Conservation (phyloP, 2,329 filamentous ascomycete species). For the Diplodia mutila region DNA sequence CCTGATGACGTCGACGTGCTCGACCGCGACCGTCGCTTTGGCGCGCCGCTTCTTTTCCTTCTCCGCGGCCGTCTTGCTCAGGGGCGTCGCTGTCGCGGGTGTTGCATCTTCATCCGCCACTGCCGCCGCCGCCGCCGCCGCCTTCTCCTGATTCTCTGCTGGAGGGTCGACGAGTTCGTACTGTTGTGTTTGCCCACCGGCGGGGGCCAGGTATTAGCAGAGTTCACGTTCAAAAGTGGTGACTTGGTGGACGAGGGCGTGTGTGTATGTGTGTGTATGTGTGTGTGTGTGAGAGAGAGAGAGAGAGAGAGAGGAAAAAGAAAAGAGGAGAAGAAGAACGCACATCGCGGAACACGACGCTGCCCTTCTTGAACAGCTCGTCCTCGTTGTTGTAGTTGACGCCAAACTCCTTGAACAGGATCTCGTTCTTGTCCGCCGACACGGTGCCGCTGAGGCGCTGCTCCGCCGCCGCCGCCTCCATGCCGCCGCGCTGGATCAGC, state of each 20-base stretch:
- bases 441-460: slow-evolving; percentile 79
- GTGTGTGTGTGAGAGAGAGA: background rate
- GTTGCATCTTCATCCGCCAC: slow-evolving; percentile 31
- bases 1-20: slow-evolving; percentile 92
- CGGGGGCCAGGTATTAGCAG: too few relatives aligned
- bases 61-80: slow-evolving; percentile 80
- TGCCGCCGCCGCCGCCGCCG: slow-evolving; percentile 44
- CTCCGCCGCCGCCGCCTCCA: slow-evolving; percentile 79
- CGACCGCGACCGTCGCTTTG: slow-evolving; percentile 79
- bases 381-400: slow-evolving; percentile 98
- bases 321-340: slow-evolving; percentile 39
- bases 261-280: background rate
- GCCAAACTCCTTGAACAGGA: slow-evolving; percentile 82
- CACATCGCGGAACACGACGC: slow-evolving; percentile 79
- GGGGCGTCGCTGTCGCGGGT: slow-evolving; percentile 27
- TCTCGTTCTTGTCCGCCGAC: slow-evolving; percentile 91
- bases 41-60: slow-evolving; percentile 78
- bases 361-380: slow-evolving; percentile 92
- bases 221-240: too few relatives aligned
- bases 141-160: background rate
- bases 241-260: too few relatives aligned
- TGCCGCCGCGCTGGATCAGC: slow-evolving; percentile 75
- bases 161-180: slow-evolving; percentile 22
- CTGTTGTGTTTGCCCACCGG: background rate
- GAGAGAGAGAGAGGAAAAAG: background rate